Conservation (phyloP, 805 yeast genomes). For the Suhomyces vadensis region DNA sequence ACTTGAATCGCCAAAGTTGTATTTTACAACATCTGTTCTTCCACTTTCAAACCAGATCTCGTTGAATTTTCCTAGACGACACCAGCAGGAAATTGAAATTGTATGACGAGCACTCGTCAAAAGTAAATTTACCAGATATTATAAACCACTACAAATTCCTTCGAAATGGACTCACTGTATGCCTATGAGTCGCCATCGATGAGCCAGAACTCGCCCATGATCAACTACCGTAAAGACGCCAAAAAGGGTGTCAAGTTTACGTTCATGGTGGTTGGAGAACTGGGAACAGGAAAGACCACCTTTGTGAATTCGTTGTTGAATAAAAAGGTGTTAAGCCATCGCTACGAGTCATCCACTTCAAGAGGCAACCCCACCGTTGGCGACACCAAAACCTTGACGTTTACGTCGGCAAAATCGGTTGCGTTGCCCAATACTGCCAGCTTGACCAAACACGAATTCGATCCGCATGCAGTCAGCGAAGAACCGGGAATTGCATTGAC, state of each 20-base stretch:
- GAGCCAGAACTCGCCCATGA: conserved; percentile 39
- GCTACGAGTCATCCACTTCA: conserved; percentile 41
- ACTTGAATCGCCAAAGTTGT: background rate
- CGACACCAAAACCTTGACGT: conserved; percentile 54
- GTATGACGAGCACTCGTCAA: conserved; percentile 7
- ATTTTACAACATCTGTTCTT: background rate
- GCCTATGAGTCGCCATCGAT: conserved; percentile 30
- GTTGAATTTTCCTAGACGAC: background rate
- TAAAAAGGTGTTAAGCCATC: conserved; percentile 60
- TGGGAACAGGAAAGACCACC: conserved; percentile 78
- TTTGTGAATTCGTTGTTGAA: conserved; percentile 69
- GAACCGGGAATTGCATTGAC: conserved; percentile 80
- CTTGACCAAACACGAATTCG: conserved; percentile 56
- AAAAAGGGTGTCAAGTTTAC: conserved; percentile 75
- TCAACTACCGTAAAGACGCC: conserved; percentile 62
- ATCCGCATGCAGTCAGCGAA: conserved; percentile 56
- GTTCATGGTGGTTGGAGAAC: conserved; percentile 68
- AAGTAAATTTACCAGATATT: background rate
- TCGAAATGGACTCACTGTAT: conserved; percentile 17
- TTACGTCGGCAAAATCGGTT: conserved; percentile 58
- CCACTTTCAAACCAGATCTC: too few species aligned
- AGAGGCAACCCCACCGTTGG: conserved; percentile 16
- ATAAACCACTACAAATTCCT: background rate
- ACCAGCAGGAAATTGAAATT: background rate
- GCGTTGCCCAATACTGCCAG: conserved; percentile 54